Base-by-base conservation (phyloP, 306 rosid genomes). In the Malus sylvestris region DNA sequence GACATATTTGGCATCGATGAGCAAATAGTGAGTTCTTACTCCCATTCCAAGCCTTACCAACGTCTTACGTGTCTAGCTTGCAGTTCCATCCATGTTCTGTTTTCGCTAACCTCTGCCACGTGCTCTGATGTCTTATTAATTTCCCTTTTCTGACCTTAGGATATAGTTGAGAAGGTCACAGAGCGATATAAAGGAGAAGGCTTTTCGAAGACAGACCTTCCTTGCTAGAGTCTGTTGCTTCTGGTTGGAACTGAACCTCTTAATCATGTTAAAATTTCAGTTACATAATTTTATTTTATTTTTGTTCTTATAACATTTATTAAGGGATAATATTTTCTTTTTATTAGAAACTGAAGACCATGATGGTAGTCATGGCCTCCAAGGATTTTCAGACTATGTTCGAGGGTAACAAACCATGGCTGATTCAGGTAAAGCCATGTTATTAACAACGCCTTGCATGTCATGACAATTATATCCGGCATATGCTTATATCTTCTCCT, bases 1-100 rank as follows among this genome's bases (percentile, higher is more conserved):
- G 97, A 95, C 77, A 42, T 87, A 59, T 95, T 88, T 78, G 96
- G 91, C 70, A 79, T 95, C 20, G 97, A 89, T 46, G 99, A 92
- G 83, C 93, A 92, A 59, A 71, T 77, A 33, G 99, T 95, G 86
- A 85, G 97, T 86, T 73, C 25, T 73, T 63, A 46, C 75, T 30
- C 78, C 61, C 75, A 71, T 27, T 59, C 55, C 40, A 18, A 40
- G 38, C 74, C 78, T 72, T 53, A 15, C 49, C 59, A 11, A 42
- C 72, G 58, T 68, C 29, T 2, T 68, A 33, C 46, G 32, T 64
- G 45, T 23, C 68, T 68, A 70, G 68, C 70, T 71, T 27, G 68
- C 6, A 49, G 60, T 22, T 10, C 14, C 40, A 20, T 53, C 55
- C 61, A 11, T 55, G 67, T 46, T 51, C n/a, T 4, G 35, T 35